phyloP scores from a whole-genome alignment of 75 land plant genomes.

The Isoetes taiwanensis region DNA sequence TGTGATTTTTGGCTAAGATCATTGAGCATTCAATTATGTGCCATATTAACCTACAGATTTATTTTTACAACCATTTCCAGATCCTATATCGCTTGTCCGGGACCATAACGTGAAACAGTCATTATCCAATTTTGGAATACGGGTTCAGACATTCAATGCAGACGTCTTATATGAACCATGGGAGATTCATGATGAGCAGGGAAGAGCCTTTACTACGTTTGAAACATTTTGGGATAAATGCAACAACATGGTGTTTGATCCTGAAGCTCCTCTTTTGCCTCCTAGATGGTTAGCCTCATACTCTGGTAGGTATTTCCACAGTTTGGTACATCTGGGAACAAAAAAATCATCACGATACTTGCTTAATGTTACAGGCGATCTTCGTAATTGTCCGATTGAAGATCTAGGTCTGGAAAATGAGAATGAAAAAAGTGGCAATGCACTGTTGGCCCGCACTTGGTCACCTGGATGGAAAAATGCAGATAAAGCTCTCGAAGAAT shows the following conservation, averaged over 20 bases:
- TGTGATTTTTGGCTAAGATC: neutral
- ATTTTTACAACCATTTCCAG: too few relatives aligned
- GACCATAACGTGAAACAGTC: constrained; percentile 75
- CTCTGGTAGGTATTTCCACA: too few relatives aligned
- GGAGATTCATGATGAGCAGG: constrained; percentile 79
- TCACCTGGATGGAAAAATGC: neutral
- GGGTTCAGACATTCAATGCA: constrained; percentile 66
- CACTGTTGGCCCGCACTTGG: neutral
- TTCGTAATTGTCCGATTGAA: neutral
- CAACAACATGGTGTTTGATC: constrained; percentile 80
- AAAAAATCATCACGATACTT: too few relatives aligned
- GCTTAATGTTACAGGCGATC: too few relatives aligned
- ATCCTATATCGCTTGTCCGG: constrained; percentile 75
- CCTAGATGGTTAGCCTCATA: constrained; percentile 68
- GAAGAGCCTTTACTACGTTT: constrained; percentile 55
- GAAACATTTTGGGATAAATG: constrained; percentile 67
- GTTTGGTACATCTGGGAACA: too few relatives aligned
- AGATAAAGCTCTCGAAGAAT: neutral
- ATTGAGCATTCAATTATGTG: too few relatives aligned
- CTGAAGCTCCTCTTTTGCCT: constrained; percentile 71
- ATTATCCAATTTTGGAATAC: constrained; percentile 45
- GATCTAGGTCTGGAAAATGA: neutral
- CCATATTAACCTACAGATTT: too few relatives aligned
- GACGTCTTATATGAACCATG: constrained; percentile 89
- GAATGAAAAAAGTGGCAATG: constrained; percentile 3